Percentiles rank a stretch among this genome's conserved stretches.
Conservation (phyloP, 108 stramenopile species). For the Seminavis robusta region DNA sequence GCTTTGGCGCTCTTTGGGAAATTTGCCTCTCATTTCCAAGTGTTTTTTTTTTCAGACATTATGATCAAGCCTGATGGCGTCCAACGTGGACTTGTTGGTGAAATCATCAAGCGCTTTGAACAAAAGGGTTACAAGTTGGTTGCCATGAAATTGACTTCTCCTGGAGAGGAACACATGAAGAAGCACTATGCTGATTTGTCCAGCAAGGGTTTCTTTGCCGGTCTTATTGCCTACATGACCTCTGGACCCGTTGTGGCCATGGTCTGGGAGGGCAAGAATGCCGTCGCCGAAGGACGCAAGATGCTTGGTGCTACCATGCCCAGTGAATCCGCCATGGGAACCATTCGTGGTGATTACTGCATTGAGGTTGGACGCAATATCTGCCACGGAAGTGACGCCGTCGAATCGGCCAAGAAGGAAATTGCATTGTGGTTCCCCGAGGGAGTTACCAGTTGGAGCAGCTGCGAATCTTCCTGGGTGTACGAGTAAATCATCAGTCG, state of each 20-base stretch:
- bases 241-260: constrained; percentile 93
- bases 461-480: constrained; percentile 60
- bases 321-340: constrained; percentile 88
- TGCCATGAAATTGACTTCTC: constrained; percentile 91
- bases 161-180: constrained; percentile 86
- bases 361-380: constrained; percentile 90
- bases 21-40: too few species aligned
- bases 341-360: constrained; percentile 98
- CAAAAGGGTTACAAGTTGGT: constrained; percentile 96
- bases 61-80: constrained; percentile 99
- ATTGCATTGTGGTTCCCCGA: constrained; percentile 97
- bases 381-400: constrained; percentile 90
- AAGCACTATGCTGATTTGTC: constrained; percentile 94
- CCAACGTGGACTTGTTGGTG: constrained; percentile 95
- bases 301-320: constrained; percentile 99
- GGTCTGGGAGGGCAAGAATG: constrained; percentile 90
- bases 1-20: too few species aligned
- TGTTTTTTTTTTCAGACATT: not conserved
- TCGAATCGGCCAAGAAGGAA: constrained; percentile 94
- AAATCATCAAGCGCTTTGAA: constrained; percentile 97
- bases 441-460: constrained; percentile 69
- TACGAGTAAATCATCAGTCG: constrained; percentile 87
- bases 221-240: constrained; percentile 94
- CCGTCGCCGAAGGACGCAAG: constrained; percentile 81
- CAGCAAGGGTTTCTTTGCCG: constrained; percentile 95